Evolutionary conservation across 768 basidiomycete genomes (phyloP).

Genomic region (Fistulinella prunicolor): DNA sequence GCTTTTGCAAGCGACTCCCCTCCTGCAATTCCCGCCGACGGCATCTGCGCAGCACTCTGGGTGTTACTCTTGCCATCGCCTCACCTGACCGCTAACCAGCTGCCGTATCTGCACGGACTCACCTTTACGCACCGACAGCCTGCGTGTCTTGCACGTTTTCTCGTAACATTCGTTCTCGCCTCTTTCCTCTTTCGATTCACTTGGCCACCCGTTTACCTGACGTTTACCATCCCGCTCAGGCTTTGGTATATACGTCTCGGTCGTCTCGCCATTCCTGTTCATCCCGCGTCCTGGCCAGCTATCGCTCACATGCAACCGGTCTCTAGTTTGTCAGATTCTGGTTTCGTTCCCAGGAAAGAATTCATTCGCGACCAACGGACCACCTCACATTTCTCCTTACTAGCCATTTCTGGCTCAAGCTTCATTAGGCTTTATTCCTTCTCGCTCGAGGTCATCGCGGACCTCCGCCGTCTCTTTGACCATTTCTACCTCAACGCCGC

Average conservation of each 20-base stretch:
- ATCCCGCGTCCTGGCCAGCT: constrained; percentile 24
- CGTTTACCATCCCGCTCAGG: constrained; percentile 34
- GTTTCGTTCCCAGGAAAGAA: constrained; percentile 69
- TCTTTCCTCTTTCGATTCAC: constrained; percentile 28
- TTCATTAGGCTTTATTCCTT: constrained; percentile 72
- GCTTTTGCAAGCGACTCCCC: constrained; percentile 2
- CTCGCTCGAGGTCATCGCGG: constrained; percentile 46
- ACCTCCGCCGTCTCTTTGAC: constrained; percentile 58
- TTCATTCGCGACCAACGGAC: constrained; percentile 58
- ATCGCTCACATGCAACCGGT: constrained; percentile 31
- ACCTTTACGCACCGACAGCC: constrained; percentile 15
- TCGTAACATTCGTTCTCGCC: constrained; percentile 24
- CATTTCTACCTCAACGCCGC: constrained; percentile 39
- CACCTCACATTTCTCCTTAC: constrained; percentile 62
- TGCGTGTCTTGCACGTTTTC: constrained; percentile 34
- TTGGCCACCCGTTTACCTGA: constrained; percentile 38
- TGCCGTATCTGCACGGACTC: constrained; percentile 10
- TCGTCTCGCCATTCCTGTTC: constrained; percentile 19
- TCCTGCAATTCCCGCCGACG: not conserved
- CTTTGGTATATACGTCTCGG: constrained; percentile 25
- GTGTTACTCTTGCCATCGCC: not conserved
- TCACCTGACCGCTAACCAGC: constrained; percentile 9
- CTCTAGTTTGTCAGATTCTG: constrained; percentile 38
- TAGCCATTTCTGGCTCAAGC: constrained; percentile 64
- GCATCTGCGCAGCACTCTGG: constrained; percentile 12